phyloP scores from a whole-genome alignment of 345 rosid genomes.

The Eucalyptus erythrocorys region DNA sequence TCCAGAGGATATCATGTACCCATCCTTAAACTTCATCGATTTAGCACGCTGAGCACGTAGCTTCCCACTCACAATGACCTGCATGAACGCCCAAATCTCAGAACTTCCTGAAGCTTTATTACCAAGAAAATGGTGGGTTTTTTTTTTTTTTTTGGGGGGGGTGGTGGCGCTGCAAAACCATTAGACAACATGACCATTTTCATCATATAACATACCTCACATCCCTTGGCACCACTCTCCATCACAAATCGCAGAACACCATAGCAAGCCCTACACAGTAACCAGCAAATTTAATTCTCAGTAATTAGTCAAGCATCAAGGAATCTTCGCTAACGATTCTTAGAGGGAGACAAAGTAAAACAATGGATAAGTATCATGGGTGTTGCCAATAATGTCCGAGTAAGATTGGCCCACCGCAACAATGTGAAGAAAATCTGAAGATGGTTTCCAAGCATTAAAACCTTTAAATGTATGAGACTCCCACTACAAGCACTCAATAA shows the following conservation, averaged over 20 bases:
- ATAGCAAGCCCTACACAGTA: conserved; percentile 23
- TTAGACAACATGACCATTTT: background rate
- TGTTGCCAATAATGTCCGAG: background rate
- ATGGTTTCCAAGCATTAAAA: background rate
- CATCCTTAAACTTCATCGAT: conserved; percentile 42
- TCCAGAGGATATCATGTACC: conserved; percentile 42
- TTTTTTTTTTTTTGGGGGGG: no score
- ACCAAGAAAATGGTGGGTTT: background rate
- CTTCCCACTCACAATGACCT: conserved; percentile 42
- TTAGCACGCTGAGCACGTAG: conserved; percentile 29
- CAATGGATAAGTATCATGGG: background rate
- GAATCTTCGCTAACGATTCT: background rate
- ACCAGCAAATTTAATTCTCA: background rate
- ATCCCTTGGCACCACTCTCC: conserved; percentile 42
- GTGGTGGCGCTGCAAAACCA: background rate
- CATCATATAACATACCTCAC: conserved; percentile 7
- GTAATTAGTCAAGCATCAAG: background rate
- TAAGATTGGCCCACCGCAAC: background rate
- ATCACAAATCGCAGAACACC: conserved; percentile 25
- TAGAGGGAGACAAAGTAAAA: background rate
- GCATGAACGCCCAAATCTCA: background rate
- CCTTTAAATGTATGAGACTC: background rate
- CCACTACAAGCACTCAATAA: background rate
- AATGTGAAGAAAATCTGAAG: background rate
- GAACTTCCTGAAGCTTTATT: background rate